phyloP scores from a whole-genome alignment of 371 early-diverging fungal species.

The Cokeromyces recurvatus region DNA sequence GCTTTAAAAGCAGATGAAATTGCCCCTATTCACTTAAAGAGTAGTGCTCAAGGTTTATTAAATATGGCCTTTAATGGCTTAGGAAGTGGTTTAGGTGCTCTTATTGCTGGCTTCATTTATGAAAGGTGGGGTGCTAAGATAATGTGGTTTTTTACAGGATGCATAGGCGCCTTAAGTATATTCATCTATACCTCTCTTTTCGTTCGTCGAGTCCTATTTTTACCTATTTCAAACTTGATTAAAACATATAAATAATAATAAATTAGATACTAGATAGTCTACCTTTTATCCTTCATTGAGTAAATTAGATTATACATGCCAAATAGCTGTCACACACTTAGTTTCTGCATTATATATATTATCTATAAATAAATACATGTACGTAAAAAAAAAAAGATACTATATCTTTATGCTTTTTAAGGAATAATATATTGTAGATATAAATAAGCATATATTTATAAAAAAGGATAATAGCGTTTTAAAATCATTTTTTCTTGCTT shows the following conservation, averaged over 20 bases:
- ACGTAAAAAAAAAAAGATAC: too few relatives aligned
- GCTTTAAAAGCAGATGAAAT: constrained; percentile 31
- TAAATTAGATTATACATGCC: too few relatives aligned
- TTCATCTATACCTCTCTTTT: constrained; percentile 6
- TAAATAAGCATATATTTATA: too few relatives aligned
- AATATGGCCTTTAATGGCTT: constrained; percentile 32
- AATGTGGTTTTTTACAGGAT: constrained; percentile 23
- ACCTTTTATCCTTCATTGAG: too few relatives aligned
- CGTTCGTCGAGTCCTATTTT: background rate
- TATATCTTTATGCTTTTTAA: too few relatives aligned
- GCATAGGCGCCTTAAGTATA: constrained; percentile 12
- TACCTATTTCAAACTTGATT: background rate
- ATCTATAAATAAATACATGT: too few relatives aligned
- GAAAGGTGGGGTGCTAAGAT: constrained; percentile 16
- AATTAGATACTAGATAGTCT: too few relatives aligned
- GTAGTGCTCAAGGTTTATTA: constrained; percentile 29
- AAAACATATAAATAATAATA: background rate
- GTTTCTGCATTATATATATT: too few relatives aligned
- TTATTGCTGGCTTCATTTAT: constrained; percentile 24
- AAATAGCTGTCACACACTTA: too few relatives aligned
- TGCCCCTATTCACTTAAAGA: constrained; percentile 19
- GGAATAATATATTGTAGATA: too few relatives aligned
- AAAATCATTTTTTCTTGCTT: too few relatives aligned
- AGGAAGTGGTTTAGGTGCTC: constrained; percentile 27
- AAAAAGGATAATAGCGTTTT: too few relatives aligned